Evolutionary conservation across 2,329 filamentous ascomycete species (phyloP), one percentile per base, ranked within the genome.

Genomic region (Dothistroma pini): DNA sequence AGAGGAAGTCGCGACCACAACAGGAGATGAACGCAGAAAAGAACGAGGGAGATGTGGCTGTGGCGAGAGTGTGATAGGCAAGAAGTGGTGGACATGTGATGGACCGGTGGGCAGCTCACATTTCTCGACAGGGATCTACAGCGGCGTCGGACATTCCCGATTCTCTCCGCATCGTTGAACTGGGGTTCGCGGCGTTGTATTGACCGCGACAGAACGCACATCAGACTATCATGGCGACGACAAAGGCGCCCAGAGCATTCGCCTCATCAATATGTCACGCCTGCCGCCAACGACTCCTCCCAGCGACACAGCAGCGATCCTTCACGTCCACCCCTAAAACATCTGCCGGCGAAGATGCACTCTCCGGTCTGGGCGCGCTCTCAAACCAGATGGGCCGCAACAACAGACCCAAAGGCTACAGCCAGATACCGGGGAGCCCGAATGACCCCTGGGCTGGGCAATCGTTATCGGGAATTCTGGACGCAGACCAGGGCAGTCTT

Each of bases 201-300:
- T 32, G 21, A 51, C 32, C 50, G 25, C 35, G 9, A 51, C 54
- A 55, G 6, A 34, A 2, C 22, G 22, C 47, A 54, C 34, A 55
- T 10, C n/a, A n/a, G 29, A 50, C 25, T 19, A 31, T 31, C 25
- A 71, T 71, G 69, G 69, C 68, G 14, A 58, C 65, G 12, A 48
- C 57, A 4, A 64, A 56, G 19, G 57, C 66, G 2, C 60, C 66
- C 19, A 65, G 69, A 21, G 66, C 72, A 31, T 67, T 77, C 58
- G 69, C 66, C 52, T 69, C 69, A 52, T 73, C 73, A 22, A 68
- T 71, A 44, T 77, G 75, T 69, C 62, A 75, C 61, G 74, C 75
- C 61, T 78, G 77, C 64, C 74, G 75, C 50, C 69, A 71, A 19
- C 66, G 68, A 51, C 63, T 72, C 25, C 61, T 68, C 32, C 57